Evolutionary conservation across 768 basidiomycete species (phyloP).

Genomic region (Boletus reticulatus): DNA sequence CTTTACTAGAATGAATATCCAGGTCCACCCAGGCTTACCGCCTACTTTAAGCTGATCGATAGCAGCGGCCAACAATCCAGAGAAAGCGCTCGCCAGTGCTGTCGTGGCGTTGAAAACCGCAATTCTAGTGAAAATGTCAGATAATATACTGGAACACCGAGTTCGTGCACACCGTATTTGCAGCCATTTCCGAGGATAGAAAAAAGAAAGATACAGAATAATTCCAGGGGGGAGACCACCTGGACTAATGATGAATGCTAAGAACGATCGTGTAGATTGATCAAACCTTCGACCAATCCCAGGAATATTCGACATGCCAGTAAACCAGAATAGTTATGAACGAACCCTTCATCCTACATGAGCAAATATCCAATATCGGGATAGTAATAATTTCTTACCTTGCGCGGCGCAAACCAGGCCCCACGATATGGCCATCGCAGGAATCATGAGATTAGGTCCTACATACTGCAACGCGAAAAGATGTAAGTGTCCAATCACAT

Average conservation of each 20-base stretch:
- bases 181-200: slow-evolving; percentile 32
- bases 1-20: slow-evolving; percentile 55
- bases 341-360: slow-evolving; percentile 36
- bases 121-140: slow-evolving; percentile 26
- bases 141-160: not conserved
- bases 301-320: slow-evolving; percentile 46
- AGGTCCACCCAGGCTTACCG: slow-evolving; percentile 57
- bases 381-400: not conserved
- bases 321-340: slow-evolving; percentile 50
- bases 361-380: not conserved
- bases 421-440: not conserved
- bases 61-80: slow-evolving; percentile 60
- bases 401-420: not conserved
- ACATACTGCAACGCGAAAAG: not conserved
- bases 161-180: slow-evolving; percentile 18
- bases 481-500: not conserved
- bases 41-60: slow-evolving; percentile 52
- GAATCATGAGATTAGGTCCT: slow-evolving; percentile 1
- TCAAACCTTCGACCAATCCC: slow-evolving; percentile 62
- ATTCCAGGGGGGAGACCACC: slow-evolving; percentile 58
- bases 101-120: slow-evolving; percentile 40
- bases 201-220: slow-evolving; percentile 55
- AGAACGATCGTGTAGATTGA: not conserved
- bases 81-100: slow-evolving; percentile 57
- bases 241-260: slow-evolving; percentile 20